Evolutionary conservation across 345 rosid genomes (phyloP).

Genomic region (Eucalyptus sp.): DNA sequence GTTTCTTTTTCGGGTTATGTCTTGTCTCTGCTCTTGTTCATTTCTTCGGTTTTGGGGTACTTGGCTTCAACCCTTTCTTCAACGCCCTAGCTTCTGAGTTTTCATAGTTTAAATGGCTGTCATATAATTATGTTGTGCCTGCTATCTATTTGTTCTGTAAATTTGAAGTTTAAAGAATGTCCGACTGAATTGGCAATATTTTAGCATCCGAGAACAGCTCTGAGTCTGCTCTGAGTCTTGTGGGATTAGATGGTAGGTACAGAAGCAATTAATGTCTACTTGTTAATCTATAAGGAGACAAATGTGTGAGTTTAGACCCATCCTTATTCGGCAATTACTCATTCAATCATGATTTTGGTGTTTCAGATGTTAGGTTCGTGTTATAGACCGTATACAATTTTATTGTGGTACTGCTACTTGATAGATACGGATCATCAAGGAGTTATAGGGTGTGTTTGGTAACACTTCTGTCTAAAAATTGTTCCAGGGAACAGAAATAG

Average conservation of each 20-base stretch:
- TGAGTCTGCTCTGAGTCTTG: neutral
- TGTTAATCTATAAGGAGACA: neutral
- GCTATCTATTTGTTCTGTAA: neutral
- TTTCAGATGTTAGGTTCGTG: neutral
- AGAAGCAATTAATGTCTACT: neutral
- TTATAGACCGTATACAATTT: too few species aligned
- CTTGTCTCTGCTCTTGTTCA: neutral
- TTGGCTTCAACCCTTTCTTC: neutral
- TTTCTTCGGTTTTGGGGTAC: neutral
- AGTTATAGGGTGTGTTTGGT: too few species aligned
- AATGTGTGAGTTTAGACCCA: neutral
- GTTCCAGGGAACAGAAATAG: too few species aligned
- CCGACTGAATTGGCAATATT: neutral
- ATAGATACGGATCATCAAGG: too few species aligned
- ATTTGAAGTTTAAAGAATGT: too few species aligned
- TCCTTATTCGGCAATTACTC: neutral
- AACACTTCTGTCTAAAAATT: too few species aligned
- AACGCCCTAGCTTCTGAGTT: neutral
- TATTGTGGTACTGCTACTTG: too few species aligned
- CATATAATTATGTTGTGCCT: neutral
- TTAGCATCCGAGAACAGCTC: neutral
- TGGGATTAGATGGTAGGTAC: neutral
- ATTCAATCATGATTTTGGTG: neutral
- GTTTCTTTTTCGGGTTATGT: neutral
- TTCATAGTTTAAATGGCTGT: neutral